Percentiles rank a stretch among this genome's conserved stretches.
Evolutionary conservation across 371 early-diverging fungal species (phyloP).

Genomic region (Syncephalastrum contaminatum): DNA sequence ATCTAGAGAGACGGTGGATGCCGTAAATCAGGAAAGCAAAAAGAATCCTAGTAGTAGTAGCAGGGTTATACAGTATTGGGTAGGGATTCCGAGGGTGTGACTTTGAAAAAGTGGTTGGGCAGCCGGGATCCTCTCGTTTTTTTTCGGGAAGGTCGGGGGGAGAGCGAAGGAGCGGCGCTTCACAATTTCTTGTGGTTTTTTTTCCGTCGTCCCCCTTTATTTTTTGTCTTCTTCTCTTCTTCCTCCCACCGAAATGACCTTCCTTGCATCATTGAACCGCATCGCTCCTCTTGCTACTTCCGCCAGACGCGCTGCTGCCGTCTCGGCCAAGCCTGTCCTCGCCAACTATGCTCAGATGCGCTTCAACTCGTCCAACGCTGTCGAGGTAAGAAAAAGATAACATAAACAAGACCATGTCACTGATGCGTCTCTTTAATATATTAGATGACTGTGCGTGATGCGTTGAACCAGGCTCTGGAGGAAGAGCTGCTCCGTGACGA

Average conservation of each 20-base stretch:
- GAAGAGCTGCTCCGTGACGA: slow-evolving; percentile 96
- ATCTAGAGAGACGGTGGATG: no score
- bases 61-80: no score
- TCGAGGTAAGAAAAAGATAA: slow-evolving; percentile 31
- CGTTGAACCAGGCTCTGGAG: slow-evolving; percentile 97
- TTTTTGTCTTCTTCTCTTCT: slow-evolving; percentile 16
- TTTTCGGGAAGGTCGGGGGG: background rate
- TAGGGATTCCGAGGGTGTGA: no score
- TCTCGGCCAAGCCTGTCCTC: slow-evolving; percentile 27
- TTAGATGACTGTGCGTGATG: slow-evolving; percentile 97
- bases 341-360: slow-evolving; percentile 38
- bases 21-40: no score
- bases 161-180: no score
- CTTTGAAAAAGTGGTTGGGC: background rate
- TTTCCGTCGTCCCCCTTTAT: slow-evolving; percentile 3
- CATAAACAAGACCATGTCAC: slow-evolving; percentile 1
- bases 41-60: no score
- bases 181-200: background rate
- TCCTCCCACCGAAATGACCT: slow-evolving; percentile 28
- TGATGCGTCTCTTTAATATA: background rate
- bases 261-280: slow-evolving; percentile 44
- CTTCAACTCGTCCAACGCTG: slow-evolving; percentile 37
- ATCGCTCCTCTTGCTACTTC: slow-evolving; percentile 41
- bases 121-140: slow-evolving; percentile 10
- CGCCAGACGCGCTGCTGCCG: slow-evolving; percentile 29